Base-by-base conservation (phyloP, 306 rosid species). In the Glycyrrhiza uralensis region DNA sequence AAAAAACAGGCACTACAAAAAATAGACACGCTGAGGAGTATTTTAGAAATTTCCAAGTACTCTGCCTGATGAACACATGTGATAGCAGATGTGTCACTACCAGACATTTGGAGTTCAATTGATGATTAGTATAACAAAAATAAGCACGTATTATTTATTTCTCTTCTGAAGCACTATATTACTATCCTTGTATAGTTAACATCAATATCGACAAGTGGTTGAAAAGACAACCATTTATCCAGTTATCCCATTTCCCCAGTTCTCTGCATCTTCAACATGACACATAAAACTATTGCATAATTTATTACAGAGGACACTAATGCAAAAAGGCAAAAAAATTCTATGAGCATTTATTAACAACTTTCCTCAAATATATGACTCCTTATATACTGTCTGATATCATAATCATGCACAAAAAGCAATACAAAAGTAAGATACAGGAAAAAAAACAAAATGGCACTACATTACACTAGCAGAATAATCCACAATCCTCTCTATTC, bases 61-160 rank as follows among this genome's bases (percentile, higher is more conserved):
- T 64, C 55, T 42, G 28, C 68, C 45, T 51, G 71, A 49, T 50
- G 65, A 59, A 33, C 36, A 38, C 39, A 38, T 23, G 28, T 22
- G 33, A 24, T 17, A 50, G 13, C 17, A 60, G 15, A 15, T 20
- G 58, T 30, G 45, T 42, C 66, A 62, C 9, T 3, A 42, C 49
- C 38, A 14, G 19, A 30, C 35, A 65, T 65, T 42, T 75, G 66
- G 45, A 28, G 15, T 57, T 54, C 66, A 74, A 35, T 74, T 61
- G 24, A 52, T 38, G 47, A 41, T 54, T 24, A 29, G 39, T 20
- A 42, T 41, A 29, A 66, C 14, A 55, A 30, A 24, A 39, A 32
- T 41, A 42, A 29, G 66, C 38, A 7, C 32, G 56, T 22, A 19
- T 5, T 42, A 42, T 28, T 57, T 42, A 29, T 44, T 56, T 28